A percentile compares a stretch with the other conserved stretches of the same genome.
Evolutionary conservation across 1,139 yeast genomes (phyloP).

Genomic region (Hyphopichia buzzinii): DNA sequence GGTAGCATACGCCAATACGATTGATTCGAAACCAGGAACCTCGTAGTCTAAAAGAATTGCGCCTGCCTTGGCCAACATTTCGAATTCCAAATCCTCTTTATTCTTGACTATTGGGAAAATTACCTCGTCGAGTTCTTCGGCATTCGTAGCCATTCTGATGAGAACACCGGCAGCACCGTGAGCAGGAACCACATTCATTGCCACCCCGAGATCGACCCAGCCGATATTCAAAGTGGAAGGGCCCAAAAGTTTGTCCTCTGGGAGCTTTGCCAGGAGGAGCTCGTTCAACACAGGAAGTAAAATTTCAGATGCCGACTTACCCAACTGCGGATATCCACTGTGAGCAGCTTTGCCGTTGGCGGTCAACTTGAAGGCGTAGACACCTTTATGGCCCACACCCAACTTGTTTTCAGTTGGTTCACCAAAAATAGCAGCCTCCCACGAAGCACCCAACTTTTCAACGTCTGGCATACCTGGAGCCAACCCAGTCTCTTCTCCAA

Average conservation of each 20-base stretch:
- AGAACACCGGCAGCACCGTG: constrained; percentile 49
- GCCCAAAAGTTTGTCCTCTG: constrained; percentile 54
- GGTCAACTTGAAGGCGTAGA: constrained; percentile 36
- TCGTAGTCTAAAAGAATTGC: constrained; percentile 56
- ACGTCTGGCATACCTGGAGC: constrained; percentile 53
- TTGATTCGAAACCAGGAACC: constrained; percentile 62
- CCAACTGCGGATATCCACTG: constrained; percentile 70
- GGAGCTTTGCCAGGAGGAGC: constrained; percentile 38
- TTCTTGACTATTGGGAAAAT: constrained; percentile 34
- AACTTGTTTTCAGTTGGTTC: constrained; percentile 72
- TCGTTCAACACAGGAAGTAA: constrained; percentile 48
- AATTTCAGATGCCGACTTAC: constrained; percentile 60
- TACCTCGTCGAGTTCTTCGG: constrained; percentile 32
- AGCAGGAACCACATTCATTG: constrained; percentile 62
- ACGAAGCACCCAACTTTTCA: constrained; percentile 38
- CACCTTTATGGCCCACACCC: constrained; percentile 71
- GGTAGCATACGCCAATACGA: constrained; percentile 58
- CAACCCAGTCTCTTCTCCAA: constrained; percentile 68
- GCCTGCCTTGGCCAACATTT: constrained; percentile 15
- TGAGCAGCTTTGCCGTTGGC: constrained; percentile 63
- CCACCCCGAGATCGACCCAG: constrained; percentile 57
- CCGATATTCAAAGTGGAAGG: constrained; percentile 65
- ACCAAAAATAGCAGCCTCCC: constrained; percentile 68
- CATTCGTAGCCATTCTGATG: constrained; percentile 54
- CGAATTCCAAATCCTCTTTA: constrained; percentile 26